Percentiles rank a stretch among this genome's conserved stretches.
Evolutionary conservation across 495 filamentous ascomycete species (phyloP).

Genomic region (Neurospora sp.): DNA sequence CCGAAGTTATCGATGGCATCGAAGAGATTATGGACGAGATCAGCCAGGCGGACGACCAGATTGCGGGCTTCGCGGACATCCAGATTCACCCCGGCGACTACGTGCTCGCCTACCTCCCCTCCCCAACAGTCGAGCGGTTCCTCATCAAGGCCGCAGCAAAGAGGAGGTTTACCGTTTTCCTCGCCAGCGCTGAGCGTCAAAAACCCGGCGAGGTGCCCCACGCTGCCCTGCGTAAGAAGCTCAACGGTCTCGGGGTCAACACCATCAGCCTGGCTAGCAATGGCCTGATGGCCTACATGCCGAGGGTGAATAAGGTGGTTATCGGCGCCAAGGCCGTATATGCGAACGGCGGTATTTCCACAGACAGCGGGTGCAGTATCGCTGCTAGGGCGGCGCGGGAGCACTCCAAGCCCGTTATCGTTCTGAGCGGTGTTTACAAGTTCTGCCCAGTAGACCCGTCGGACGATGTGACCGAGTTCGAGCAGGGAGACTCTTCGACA

Average conservation of each 20-base stretch:
- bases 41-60: slow-evolving; percentile 78
- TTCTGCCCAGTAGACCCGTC: slow-evolving; percentile 81
- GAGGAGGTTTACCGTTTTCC: slow-evolving; percentile 78
- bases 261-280: slow-evolving; percentile 76
- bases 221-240: slow-evolving; percentile 57
- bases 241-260: slow-evolving; percentile 65
- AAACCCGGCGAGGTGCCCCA: slow-evolving; percentile 25
- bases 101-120: slow-evolving; percentile 74
- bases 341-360: slow-evolving; percentile 74
- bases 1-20: slow-evolving; percentile 83
- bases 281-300: slow-evolving; percentile 83
- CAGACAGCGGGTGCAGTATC: slow-evolving; percentile 63
- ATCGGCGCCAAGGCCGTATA: slow-evolving; percentile 76
- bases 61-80: slow-evolving; percentile 73
- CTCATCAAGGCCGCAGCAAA: slow-evolving; percentile 73
- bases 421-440: slow-evolving; percentile 79
- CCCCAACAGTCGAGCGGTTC: slow-evolving; percentile 75
- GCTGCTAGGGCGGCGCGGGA: slow-evolving; percentile 76
- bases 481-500: slow-evolving; percentile 68
- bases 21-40: slow-evolving; percentile 88
- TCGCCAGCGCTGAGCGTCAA: slow-evolving; percentile 42
- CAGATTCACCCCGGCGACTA: slow-evolving; percentile 87
- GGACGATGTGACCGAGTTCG: slow-evolving; percentile 64
- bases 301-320: slow-evolving; percentile 87
- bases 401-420: slow-evolving; percentile 71